These are phyloP conservation scores for Mucor mucedo DNA, from an alignment of 371 early-diverging fungal species.

Conservation along the genomic window DNA sequence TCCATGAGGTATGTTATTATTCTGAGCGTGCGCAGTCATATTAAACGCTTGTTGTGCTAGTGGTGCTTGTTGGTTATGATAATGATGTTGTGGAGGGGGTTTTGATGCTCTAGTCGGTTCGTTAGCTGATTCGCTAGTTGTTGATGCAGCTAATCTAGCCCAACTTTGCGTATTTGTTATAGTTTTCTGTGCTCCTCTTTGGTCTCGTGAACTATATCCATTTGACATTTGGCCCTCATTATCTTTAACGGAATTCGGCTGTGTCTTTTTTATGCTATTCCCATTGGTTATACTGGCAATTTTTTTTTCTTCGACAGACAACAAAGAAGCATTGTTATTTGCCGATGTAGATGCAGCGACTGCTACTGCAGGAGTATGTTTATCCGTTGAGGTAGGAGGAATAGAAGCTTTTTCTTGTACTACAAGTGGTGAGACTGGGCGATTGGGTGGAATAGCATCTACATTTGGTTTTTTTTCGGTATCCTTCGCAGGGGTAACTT, in stretches of 20 bases:
- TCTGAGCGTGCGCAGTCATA: neutral
- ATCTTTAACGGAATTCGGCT: neutral
- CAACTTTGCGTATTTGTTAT: neutral
- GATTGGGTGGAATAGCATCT: too few relatives aligned
- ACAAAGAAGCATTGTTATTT: too few relatives aligned
- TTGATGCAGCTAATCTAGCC: conserved; percentile 33
- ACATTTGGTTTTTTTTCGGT: too few relatives aligned
- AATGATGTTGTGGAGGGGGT: conserved; percentile 7
- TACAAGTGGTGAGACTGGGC: too few relatives aligned
- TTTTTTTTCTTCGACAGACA: neutral
- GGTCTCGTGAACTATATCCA: neutral
- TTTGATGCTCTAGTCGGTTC: neutral
- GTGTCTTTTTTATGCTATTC: neutral
- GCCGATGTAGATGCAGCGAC: too few relatives aligned
- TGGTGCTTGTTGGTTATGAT: neutral
- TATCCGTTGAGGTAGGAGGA: too few relatives aligned
- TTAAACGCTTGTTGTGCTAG: neutral
- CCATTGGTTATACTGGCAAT: neutral
- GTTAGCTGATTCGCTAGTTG: conserved; percentile 18
- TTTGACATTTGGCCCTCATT: neutral
- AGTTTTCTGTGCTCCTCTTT: neutral
- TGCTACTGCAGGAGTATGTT: too few relatives aligned
- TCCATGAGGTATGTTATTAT: neutral
- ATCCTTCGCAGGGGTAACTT: too few relatives aligned
- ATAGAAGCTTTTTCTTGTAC: too few relatives aligned